Base-by-base conservation (phyloP, 306 rosid species). In the Oemleria cerasiformis region DNA sequence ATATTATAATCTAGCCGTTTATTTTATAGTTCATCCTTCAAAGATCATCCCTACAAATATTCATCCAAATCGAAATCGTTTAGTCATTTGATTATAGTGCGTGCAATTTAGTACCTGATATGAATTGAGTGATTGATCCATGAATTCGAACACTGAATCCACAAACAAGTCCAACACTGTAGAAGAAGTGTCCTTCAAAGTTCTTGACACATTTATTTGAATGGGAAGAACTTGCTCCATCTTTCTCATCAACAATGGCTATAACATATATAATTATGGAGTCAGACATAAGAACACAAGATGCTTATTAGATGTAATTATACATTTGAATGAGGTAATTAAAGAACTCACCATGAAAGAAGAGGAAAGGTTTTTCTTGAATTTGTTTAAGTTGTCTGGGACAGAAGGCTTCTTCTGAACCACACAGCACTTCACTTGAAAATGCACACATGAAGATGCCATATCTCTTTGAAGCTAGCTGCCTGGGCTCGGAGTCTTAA, bases 71-170 rank as follows among this genome's bases (percentile, higher is more conserved):
- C n/a, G n/a, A n/a, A n/a, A n/a, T n/a, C n/a, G n/a, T n/a, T n/a
- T n/a, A n/a, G n/a, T n/a, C n/a, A n/a, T n/a, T n/a, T n/a, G n/a
- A n/a, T n/a, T n/a, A n/a, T n/a, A n/a, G n/a, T n/a, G n/a, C n/a
- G n/a, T n/a, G n/a, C n/a, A n/a, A n/a, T n/a, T n/a, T n/a, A n/a
- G n/a, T n/a, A n/a, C 96, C 91, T 85, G 87, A 75, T 85, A 83
- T 66, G 92, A 86, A 65, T 79, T 89, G 77, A 87, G 62, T 7
- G 88, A 86, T 36, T 80, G 87, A 70, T 87, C 86, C 21, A 72
- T 58, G 72, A 89, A 86, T 73, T 87, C 88, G 16, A 85, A 92
- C 63, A 84, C 70, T 0, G 84, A 84, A 78, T 89, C 92, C 1
- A 89, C 90, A 30, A 89, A 86, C 17, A 77, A 79, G n/a, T 92